These are phyloP conservation scores for Wallacemonas collosoma DNA, from an alignment of 208 protist species.

Conservation along the genomic window DNA sequence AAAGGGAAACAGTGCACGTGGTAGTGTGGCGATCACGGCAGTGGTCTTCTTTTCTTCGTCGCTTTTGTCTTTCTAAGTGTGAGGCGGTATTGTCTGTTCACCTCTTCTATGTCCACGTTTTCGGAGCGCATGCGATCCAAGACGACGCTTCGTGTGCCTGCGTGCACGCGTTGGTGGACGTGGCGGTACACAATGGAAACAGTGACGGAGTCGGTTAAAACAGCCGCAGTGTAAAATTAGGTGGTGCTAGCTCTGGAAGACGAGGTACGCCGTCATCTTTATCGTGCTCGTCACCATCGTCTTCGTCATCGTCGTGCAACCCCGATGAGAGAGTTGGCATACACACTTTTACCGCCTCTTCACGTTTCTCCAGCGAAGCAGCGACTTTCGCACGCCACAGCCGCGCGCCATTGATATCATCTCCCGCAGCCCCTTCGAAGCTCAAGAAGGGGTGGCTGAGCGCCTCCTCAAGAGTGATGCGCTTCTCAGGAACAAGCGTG, in stretches of 20 bases:
- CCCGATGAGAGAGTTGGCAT: constrained; percentile 25
- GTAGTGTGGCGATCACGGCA: too few species aligned
- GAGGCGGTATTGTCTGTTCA: too few species aligned
- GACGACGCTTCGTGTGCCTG: too few species aligned
- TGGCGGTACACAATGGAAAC: too few species aligned
- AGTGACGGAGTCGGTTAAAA: neutral
- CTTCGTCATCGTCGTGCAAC: constrained; percentile 12
- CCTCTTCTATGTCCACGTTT: too few species aligned
- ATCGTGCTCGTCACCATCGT: constrained; percentile 30
- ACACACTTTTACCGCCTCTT: constrained; percentile 21
- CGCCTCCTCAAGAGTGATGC: constrained; percentile 60
- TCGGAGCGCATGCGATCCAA: too few species aligned
- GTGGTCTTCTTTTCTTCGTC: too few species aligned
- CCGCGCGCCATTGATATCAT: constrained; percentile 36
- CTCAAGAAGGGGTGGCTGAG: constrained; percentile 72
- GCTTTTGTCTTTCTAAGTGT: too few species aligned
- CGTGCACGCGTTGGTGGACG: too few species aligned
- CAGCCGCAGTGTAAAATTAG: constrained; percentile 11
- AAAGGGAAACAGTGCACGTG: too few species aligned
- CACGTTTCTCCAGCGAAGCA: constrained; percentile 21
- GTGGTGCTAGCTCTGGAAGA: constrained; percentile 20
- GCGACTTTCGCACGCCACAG: constrained; percentile 60
- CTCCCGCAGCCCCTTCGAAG: constrained; percentile 15
- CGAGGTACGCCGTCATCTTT: constrained; percentile 20
- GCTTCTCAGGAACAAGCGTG: constrained; percentile 39